Evolutionary conservation across 768 basidiomycete genomes (phyloP), one percentile per base, ranked within the genome.

Genomic region (Mycena albidolilacea): DNA sequence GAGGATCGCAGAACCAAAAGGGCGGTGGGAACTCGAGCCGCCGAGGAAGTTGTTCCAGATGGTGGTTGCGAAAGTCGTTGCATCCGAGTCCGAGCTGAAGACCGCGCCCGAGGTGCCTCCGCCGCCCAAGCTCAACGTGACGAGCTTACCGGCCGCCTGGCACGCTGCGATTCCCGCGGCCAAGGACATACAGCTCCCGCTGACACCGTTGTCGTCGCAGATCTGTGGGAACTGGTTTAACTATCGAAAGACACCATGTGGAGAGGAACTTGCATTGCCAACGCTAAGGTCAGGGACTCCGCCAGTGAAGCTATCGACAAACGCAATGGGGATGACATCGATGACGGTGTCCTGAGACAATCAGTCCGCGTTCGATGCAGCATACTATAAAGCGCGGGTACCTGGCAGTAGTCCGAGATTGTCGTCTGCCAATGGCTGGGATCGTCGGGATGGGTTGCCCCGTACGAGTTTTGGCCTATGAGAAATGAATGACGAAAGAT

Each of bases 311-410:
- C 19, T 21, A 52, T 52, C n/a, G 50, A 52, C 50, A n/a, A 52
- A 52, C 50, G 50, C 50, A 52, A 52, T 52, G 50, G 50, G 50
- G n/a, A 52, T 52, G 50, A 52, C 50, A n/a, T n/a, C n/a, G n/a
- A n/a, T n/a, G n/a, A n/a, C n/a, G n/a, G n/a, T n/a, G n/a, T n/a
- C n/a, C n/a, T n/a, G n/a, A n/a, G n/a, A n/a, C n/a, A n/a, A n/a
- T n/a, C n/a, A n/a, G n/a, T n/a, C n/a, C n/a, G n/a, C n/a, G n/a
- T 52, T n/a, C n/a, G n/a, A n/a, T n/a, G n/a, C n/a, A n/a, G n/a
- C n/a, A n/a, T n/a, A n/a, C n/a, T n/a, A n/a, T n/a, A n/a, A n/a
- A n/a, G n/a, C n/a, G n/a, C n/a, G n/a, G n/a, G n/a, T n/a, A n/a
- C n/a, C n/a, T n/a, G n/a, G n/a, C n/a, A n/a, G n/a, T n/a, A n/a